Evolutionary conservation across 176 grass and related monocot genomes (phyloP).

Genomic region (Triticum urartu): DNA sequence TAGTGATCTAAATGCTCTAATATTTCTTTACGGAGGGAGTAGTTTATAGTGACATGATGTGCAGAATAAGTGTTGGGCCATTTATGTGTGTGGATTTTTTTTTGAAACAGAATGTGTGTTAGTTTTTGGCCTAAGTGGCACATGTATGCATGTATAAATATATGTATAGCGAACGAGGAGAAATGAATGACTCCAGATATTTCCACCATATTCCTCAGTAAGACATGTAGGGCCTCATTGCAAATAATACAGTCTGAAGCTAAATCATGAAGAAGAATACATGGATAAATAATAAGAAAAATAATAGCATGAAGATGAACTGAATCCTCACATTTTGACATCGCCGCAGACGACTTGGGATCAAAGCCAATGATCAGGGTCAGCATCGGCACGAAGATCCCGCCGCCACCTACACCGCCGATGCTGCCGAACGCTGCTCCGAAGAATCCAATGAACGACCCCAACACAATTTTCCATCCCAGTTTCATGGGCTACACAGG

Average conservation of each 20-base stretch:
- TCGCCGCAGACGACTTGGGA: constrained; percentile 52
- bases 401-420: constrained; percentile 53
- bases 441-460: constrained; percentile 45
- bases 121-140: background rate
- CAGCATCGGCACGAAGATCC: constrained; percentile 69
- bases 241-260: background rate
- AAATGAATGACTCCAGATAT: too few relatives aligned
- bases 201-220: background rate
- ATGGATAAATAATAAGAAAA: background rate
- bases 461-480: constrained; percentile 51
- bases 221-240: background rate
- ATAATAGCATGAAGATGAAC: background rate
- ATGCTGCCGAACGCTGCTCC: constrained; percentile 65
- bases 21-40: too few relatives aligned
- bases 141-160: too few relatives aligned
- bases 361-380: constrained; percentile 61
- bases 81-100: background rate
- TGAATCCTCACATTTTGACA: constrained; percentile 54
- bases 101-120: too few relatives aligned
- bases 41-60: background rate
- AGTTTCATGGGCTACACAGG: constrained; percentile 38
- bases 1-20: too few relatives aligned
- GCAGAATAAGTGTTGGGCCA: background rate
- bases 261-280: background rate
- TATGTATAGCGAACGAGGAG: too few relatives aligned